Evolutionary conservation across 805 yeast genomes (phyloP), one percentile per base, ranked within the genome.

Genomic region (Kodamaea jinghongensis): DNA sequence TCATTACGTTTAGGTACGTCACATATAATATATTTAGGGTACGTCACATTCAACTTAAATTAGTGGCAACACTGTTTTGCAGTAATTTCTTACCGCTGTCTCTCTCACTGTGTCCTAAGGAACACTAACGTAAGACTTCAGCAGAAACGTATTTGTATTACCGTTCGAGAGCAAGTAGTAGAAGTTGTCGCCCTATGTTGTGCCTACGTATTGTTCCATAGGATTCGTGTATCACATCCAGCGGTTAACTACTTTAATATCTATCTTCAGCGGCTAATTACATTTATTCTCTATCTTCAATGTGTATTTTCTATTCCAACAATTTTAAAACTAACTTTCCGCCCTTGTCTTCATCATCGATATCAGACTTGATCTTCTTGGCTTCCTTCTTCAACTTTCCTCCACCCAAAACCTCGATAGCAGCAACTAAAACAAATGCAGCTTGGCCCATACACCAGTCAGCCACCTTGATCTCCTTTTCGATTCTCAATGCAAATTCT

Each of bases 361-460:
- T 49, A 17, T 63, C 56, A 47, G 75, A 76, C 53, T 71, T 67
- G 34, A 69, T 52, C 42, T 71, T 69, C 59, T 75, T 76, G 52
- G 90, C 65, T 20, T 69, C 73, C 55, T 78, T 73, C 42, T 68
- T 54, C 48, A 85, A 78, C 32, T 65, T 67, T 43, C 44, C 51
- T 3, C 67, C 70, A 36, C 67, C 64, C 52, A 84, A 69, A 20
- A 75, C 74, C 63, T 91, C 97, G 50, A 71, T 75, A n/a, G 88
- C 63, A 1, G 96, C 78, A 36, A 87, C 90, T 39, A 90, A 70
- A 12, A 87, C 86, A 56, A 91, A 91, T 12, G 95, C 79, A 29
- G 93, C 86, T 45, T 76, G 76, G 32, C 72, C 69, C 20, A 55
- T 41, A 31, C 83, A 75, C 97, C 97, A 91, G 42, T 65, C 70